Base-by-base conservation (phyloP, 345 rosid species). In the Pugionium cornutum region DNA sequence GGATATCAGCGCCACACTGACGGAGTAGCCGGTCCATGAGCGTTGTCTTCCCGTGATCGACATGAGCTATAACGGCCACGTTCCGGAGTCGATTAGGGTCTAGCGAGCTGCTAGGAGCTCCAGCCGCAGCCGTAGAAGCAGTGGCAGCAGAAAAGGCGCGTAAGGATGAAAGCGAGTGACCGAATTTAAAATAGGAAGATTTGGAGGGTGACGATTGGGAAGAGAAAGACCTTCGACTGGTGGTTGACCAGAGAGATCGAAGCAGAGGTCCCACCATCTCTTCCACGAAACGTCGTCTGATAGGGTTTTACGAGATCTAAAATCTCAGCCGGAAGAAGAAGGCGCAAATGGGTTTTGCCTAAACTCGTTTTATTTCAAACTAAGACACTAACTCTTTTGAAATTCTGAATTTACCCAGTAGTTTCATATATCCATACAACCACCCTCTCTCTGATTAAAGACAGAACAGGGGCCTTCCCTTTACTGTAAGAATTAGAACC, bases 1-100 rank as follows among this genome's bases (percentile, higher is more conserved):
- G 96, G 30, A 94, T 83, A 58, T 90, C 96, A 1, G 99, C 96
- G 6, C 99, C 99, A 74, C 99, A 94, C 95, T 94, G 97, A 73
- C 97, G 83, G 2, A 94, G 89, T 53, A 94, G 73, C 44, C 99
- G 77, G 84, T 94, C 99, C 99, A 90, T 94, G 30, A 94, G 88
- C 4, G 99, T 94, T 1, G 99, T 94, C 83, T 94, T 90, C 9
- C 99, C 99, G 26, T 94, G 97, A 80, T 94, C 99, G 45, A 94
- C 99, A 60, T 90, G 99, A 26, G 99, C 99, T 7, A 94, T 94
- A 11, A 94, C 99, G 0, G 99, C 97, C 29, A 94, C 97, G 79
- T 94, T 94, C 32, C 99, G 78, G 26, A 94, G 83, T 36, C 96
- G 80, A 66, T 64, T 46, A 0, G 96, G 99, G 41, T 94, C 96